Evolutionary conservation across 257 asterid genomes (phyloP).

Genomic region (Linaria vulgaris): DNA sequence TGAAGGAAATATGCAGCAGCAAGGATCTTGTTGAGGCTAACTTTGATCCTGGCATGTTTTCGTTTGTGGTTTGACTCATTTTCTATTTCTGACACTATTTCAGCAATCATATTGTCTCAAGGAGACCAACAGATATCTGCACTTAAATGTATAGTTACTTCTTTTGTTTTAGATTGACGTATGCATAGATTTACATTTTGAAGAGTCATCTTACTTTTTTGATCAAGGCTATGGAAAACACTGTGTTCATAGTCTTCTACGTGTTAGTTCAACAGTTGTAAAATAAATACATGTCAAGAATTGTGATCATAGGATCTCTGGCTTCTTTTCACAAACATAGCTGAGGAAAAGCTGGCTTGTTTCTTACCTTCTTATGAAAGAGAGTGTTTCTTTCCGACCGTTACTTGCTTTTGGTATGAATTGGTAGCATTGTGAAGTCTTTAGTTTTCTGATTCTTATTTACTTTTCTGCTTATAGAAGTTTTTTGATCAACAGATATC

Average conservation of each 20-base stretch:
- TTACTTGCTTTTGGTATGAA: neutral
- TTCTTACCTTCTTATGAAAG: conserved; percentile 38
- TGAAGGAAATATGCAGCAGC: conserved; percentile 22
- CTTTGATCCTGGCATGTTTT: too few species aligned
- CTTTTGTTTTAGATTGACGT: conserved; percentile 29
- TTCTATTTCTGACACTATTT: conserved; percentile 17
- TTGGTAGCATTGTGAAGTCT: neutral
- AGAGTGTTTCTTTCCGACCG: conserved; percentile 23
- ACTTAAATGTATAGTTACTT: conserved; percentile 23
- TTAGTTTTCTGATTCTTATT: neutral
- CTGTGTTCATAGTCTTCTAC: too few species aligned
- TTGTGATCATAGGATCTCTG: too few species aligned
- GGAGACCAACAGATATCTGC: conserved; percentile 35
- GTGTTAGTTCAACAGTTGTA: too few species aligned
- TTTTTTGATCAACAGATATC: too few species aligned
- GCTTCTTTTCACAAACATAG: too few species aligned
- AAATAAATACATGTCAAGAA: too few species aligned
- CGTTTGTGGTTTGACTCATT: neutral
- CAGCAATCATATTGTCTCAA: conserved; percentile 27
- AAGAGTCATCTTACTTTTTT: too few species aligned
- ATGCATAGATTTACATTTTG: conserved; percentile 27
- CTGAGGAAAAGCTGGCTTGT: too few species aligned
- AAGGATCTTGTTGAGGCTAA: conserved; percentile 20
- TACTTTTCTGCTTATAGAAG: neutral
- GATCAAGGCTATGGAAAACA: too few species aligned